Evolutionary conservation across 768 basidiomycete species (phyloP), one percentile per base, ranked within the genome.

Genomic region (Pleurotus giganteus): DNA sequence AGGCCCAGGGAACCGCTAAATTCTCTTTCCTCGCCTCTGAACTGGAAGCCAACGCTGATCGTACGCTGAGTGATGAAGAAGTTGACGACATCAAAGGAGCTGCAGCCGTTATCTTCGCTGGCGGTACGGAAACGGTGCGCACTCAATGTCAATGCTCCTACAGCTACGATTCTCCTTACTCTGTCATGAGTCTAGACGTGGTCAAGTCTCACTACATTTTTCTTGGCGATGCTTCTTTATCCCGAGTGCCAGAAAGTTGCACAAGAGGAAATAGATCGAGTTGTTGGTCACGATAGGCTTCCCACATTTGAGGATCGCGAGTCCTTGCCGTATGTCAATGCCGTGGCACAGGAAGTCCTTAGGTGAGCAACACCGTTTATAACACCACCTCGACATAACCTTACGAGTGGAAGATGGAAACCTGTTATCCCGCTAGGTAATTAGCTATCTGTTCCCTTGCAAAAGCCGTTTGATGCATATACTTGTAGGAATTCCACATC

Each of bases 81-180:
- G 19, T 41, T 11, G 50, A 52, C 4, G 50, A 52, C 39, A 52
- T 52, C 50, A 52, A 52, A 42, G 50, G 50, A 24, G 39, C 31
- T 15, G 50, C 50, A 34, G 24, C 28, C 4, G 32, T 27, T 31
- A 34, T 27, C 15, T 41, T 43, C 19, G 26, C 47, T 42, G 57
- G 47, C 28, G 57, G 54, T 23, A 36, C 54, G 9, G 57, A 58
- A 21, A 55, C 57, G 17, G 57, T 54, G 17, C 41, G 56, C 51
- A 1, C 23, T 6, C 23, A 21, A 44, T 27, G 12, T 5, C 0
- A 13, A 1, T 17, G 12, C 0, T 31, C 7, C 15, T 19, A n/a
- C 0, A 19, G 19, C 13, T n/a, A 13, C 3, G 21, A 11, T 52
- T 39, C 23, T 24, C 8, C 4, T 37, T 7, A 13, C 12, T 7